Evolutionary conservation across 2,329 filamentous ascomycete species (phyloP), one percentile per base, ranked within the genome.

Genomic region (Calonectria honghensis): DNA sequence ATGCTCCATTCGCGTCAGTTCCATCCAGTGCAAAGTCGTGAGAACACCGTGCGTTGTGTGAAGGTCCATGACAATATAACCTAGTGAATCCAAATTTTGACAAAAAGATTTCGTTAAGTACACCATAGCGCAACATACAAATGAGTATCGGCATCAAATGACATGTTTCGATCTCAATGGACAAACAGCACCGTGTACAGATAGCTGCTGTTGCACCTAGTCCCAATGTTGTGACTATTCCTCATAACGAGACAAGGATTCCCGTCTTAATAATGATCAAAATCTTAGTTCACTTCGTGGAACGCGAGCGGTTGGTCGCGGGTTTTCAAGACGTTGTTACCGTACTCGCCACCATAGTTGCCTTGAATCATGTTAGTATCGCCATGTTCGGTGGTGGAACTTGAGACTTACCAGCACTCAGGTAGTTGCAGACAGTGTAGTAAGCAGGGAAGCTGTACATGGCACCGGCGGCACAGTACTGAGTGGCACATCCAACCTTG

Each of bases 341-440:
- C 88, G 77, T 90, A 92, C 37, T 82, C 75, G 74, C 89, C 90
- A 52, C 84, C 87, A 59, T 89, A 85, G 84, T 92, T 92, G 78
- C 90, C 90, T 90, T 35, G 0, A 6, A 13, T 4, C 14, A 32
- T 16, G 50, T 78, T 59, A 73, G 72, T 29, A 29, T 18, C 2
- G 11, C 4, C 31, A 14, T 16, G 7, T 16, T 18, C 14, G 32
- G 9, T 27, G 16, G 20, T 5, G 37, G 31, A 2, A 20, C 41
- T 32, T 2, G 51, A 13, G 13, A 29, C 91, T 85, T 91, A 94
- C 95, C 95, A 75, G 92, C 90, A 78, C 16, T 6, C 5, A 87
- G 88, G 88, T 98, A 98, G 90, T 98, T 96, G 93, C 95, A 98
- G 81, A 97, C 95, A 37, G 94, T 96, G 88, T 92, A 95, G 86